Conservation (phyloP, 2,329 filamentous ascomycete genomes). For the Fusarium guadeloupense region DNA sequence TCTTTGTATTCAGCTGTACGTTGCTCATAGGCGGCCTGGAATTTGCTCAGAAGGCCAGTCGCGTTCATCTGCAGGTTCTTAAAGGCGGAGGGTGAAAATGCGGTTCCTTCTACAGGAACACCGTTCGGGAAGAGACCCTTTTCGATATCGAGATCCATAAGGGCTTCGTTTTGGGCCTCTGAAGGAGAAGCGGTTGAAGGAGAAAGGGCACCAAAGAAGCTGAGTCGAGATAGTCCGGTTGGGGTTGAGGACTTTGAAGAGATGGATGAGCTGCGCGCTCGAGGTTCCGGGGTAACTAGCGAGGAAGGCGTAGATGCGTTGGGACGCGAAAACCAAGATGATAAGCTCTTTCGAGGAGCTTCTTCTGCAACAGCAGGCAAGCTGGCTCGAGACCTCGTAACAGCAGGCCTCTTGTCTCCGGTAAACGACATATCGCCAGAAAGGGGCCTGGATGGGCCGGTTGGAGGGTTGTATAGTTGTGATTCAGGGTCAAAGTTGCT, state of each 20-base stretch:
- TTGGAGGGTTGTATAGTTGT: constrained; percentile 19
- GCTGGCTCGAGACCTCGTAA: constrained; percentile 8
- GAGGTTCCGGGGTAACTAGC: constrained; percentile 10
- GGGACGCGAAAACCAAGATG: constrained; percentile 40
- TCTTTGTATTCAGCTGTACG: constrained; percentile 62
- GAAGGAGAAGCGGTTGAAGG: constrained; percentile 51
- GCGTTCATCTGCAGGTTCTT: constrained; percentile 70
- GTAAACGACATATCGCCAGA: constrained; percentile 48
- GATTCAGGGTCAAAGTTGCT: constrained; percentile 23
- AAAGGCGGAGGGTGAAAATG: constrained; percentile 67
- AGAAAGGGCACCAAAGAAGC: constrained; percentile 58
- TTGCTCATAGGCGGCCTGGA: constrained; percentile 67
- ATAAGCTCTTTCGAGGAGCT: constrained; percentile 24
- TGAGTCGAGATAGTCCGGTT: constrained; percentile 52
- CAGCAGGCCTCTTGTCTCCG: constrained; percentile 40
- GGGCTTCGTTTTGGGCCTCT: constrained; percentile 58
- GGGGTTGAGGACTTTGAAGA: constrained; percentile 49
- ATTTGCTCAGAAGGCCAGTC: constrained; percentile 61
- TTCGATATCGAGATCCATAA: constrained; percentile 65
- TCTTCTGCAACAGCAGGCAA: constrained; percentile 32
- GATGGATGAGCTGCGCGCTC: constrained; percentile 34
- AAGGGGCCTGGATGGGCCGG: constrained; percentile 33
- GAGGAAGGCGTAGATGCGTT: constrained; percentile 29
- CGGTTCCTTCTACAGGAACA: constrained; percentile 54
- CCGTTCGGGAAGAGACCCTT: constrained; percentile 61